Base-by-base conservation (phyloP, 805 yeast species). In the Isabelozyma gotoi region DNA sequence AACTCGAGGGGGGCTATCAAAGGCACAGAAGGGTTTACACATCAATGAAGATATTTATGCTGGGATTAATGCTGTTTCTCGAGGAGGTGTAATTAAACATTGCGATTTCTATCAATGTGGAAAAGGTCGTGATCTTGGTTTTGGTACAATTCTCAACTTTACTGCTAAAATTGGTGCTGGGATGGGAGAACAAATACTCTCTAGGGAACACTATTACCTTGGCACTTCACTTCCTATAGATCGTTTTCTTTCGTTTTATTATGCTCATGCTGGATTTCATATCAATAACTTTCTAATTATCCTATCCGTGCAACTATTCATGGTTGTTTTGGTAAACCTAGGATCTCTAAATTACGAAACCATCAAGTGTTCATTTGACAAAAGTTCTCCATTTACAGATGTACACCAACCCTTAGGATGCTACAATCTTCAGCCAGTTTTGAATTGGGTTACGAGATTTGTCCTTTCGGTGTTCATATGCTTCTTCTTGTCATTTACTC, bases 251-350 rank as follows among this genome's bases (percentile, higher is more conserved):
- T 88, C 97, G 0, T 92, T 92, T 65, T 92, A 88, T 64, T 92
- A 92, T 67, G 98, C 98, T 0, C 98, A 92, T 63, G 92, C 97
- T 8, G 98, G 98, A 5, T 92, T 92, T 70, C 98, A 92, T 64
- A 71, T 92, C 54, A 92, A 92, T 62, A 92, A 92, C 60, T 72
- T 91, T 52, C 88, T 91, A 56, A 92, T 92, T 48, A 83, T 89
- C 54, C 63, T 89, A 31, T 89, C 97, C 0, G 82, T 90, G n/a
- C 94, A 88, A 56, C 62, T 89, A 56, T 91, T 92, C 63, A 85
- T 91, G 84, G 57, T 91, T 44, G 81, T 88, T 4, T 65, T 89
- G 56, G 73, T 89, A 20, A 88, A 87, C 62, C 68, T 92, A 50
- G 97, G 96, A 1, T 74, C 97, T 0, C 65, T 92, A 52, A 79